Percentiles rank a stretch among this genome's conserved stretches.
These are phyloP conservation scores for Dissophora globulifera DNA, from an alignment of 192 early-diverging fungal species.

Conservation along the genomic window DNA sequence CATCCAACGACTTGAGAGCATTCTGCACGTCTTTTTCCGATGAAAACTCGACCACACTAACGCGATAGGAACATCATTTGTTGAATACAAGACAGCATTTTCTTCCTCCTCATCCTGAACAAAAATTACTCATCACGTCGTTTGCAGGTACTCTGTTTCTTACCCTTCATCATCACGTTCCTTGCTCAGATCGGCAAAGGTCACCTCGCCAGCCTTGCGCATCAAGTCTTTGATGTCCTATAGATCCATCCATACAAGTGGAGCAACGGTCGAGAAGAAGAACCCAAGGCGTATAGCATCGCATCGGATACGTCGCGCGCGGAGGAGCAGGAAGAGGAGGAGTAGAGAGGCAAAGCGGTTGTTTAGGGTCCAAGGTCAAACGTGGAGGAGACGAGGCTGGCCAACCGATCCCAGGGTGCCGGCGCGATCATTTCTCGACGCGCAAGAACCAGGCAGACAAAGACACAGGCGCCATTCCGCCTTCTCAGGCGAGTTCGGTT, in stretches of 20 bases:
- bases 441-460: too few species aligned
- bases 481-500: too few species aligned
- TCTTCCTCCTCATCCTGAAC: too few species aligned
- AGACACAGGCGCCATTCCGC: too few species aligned
- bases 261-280: background rate
- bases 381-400: background rate
- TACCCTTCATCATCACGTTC: constrained; percentile 85
- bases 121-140: too few species aligned
- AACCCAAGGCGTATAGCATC: constrained; percentile 1
- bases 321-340: background rate
- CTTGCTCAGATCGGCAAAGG: constrained; percentile 90
- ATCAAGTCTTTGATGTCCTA: constrained; percentile 98
- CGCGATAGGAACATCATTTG: background rate
- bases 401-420: too few species aligned
- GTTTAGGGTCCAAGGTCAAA: constrained; percentile 20
- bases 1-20: constrained; percentile 86
- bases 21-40: constrained; percentile 78
- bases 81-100: background rate
- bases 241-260: background rate
- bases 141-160: constrained; percentile 3
- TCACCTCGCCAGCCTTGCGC: constrained; percentile 92
- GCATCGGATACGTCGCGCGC: background rate
- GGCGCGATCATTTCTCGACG: too few species aligned
- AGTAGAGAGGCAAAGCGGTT: constrained; percentile 18
- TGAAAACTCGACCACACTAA: constrained; percentile 90